Conservation (phyloP, 805 yeast genomes). For the Barnettozyma pratensis region DNA sequence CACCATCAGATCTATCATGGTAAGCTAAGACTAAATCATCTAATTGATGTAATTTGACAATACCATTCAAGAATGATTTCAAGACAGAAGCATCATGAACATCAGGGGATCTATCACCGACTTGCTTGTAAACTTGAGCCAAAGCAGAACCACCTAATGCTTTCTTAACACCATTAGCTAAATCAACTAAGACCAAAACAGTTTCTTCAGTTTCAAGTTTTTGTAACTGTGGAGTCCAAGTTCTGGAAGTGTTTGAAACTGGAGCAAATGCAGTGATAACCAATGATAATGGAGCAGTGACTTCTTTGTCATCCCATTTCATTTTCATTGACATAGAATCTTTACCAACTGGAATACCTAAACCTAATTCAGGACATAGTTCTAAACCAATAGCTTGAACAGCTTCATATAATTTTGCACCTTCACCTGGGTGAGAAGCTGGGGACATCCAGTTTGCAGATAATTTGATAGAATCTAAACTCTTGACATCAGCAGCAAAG, state of each 20-base stretch:
- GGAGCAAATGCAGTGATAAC: conserved; percentile 90
- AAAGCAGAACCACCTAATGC: conserved; percentile 91
- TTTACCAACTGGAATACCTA: conserved; percentile 96
- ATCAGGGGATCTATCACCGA: conserved; percentile 79
- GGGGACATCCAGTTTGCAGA: conserved; percentile 99
- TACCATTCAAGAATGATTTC: conserved; percentile 64
- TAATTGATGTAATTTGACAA: conserved; percentile 64
- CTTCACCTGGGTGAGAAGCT: conserved; percentile 92
- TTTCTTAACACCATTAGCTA: conserved; percentile 47
- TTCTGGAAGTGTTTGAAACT: conserved; percentile 74
- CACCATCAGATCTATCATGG: conserved; percentile 97
- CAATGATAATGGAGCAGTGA: conserved; percentile 90
- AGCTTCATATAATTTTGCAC: conserved; percentile 90
- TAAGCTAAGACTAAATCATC: conserved; percentile 67
- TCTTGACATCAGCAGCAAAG: conserved; percentile 82
- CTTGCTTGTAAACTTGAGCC: conserved; percentile 87
- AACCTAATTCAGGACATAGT: conserved; percentile 87
- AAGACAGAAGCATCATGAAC: conserved; percentile 65
- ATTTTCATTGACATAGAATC: conserved; percentile 99
- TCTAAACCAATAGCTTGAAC: conserved; percentile 95
- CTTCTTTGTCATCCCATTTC: conserved; percentile 93
- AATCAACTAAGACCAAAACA: conserved; percentile 72
- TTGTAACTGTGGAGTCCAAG: conserved; percentile 91
- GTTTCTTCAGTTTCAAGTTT: conserved; percentile 43
- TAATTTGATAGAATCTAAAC: conserved; percentile 69